These are phyloP conservation scores for Scenedesmus sp. DNA, from an alignment of 163 green algal species.

Conservation along the genomic window DNA sequence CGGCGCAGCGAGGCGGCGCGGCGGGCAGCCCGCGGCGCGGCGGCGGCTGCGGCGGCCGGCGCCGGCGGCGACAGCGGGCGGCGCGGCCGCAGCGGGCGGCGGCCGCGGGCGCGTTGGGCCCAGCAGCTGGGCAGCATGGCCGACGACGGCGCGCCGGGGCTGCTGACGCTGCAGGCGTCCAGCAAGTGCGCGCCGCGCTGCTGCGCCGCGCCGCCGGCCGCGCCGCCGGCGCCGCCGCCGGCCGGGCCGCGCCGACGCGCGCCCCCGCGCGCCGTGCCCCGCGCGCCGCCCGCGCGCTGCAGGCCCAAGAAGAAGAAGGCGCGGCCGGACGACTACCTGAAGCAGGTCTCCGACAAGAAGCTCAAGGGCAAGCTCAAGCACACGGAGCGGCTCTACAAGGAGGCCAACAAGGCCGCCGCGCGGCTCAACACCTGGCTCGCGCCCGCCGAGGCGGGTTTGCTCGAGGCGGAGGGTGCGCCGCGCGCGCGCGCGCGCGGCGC, in stretches of 20 bases:
- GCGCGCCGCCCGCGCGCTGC: background rate
- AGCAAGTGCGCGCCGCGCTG: conserved; percentile 15
- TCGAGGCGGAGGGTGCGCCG: conserved; percentile 86
- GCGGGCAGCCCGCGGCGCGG: no score
- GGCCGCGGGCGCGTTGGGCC: no score
- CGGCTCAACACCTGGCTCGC: conserved; percentile 84
- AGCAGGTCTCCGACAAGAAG: conserved; percentile 82
- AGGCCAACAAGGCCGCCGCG: conserved; percentile 55
- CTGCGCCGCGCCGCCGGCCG: background rate
- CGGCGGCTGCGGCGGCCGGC: no score
- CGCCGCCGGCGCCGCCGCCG: background rate
- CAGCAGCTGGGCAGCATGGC: conserved; percentile 1
- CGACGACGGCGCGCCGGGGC: conserved; percentile 14
- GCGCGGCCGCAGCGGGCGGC: no score
- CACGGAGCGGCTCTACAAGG: conserved; percentile 68
- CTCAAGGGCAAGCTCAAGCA: conserved; percentile 81
- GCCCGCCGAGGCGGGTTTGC: conserved; percentile 71
- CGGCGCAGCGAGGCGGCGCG: no score
- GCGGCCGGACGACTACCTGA: conserved; percentile 47
- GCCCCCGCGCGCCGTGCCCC: background rate
- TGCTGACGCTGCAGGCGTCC: conserved; percentile 15
- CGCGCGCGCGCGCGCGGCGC: background rate
- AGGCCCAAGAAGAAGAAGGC: conserved; percentile 30
- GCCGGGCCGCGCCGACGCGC: no score
- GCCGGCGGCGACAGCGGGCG: no score